Conservation (phyloP, 2,329 filamentous ascomycete species). For the Penicillium palitans region DNA sequence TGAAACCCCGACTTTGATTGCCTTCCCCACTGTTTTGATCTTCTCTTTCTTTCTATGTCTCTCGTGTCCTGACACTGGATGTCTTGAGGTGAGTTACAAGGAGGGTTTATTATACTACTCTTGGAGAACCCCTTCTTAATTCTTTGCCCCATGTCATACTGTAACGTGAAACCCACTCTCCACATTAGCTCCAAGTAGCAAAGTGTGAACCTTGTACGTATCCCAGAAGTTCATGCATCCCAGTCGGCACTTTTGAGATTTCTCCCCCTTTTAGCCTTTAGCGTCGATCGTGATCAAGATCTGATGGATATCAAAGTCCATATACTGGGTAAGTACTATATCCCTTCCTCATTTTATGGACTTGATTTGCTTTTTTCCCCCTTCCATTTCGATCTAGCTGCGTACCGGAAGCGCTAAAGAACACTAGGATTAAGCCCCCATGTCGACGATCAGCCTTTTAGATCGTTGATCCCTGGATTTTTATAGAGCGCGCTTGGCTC, state of each 20-base stretch:
- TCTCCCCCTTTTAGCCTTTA: constrained; percentile 8
- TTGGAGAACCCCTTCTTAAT: background rate
- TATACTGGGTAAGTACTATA: background rate
- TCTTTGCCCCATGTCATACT: background rate
- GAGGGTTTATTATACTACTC: background rate
- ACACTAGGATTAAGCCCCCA: constrained; percentile 14
- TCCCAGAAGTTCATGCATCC: constrained; percentile 19
- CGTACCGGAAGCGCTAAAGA: constrained; percentile 17
- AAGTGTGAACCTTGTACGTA: constrained; percentile 7
- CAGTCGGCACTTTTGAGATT: background rate
- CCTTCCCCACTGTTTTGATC: background rate
- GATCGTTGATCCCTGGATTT: constrained; percentile 18
- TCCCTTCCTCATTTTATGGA: constrained; percentile 13
- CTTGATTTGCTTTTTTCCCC: constrained; percentile 16
- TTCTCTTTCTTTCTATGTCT: background rate
- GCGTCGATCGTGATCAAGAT: constrained; percentile 6
- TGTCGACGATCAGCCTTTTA: constrained; percentile 23
- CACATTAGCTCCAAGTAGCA: background rate
- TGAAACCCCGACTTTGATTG: constrained; percentile 8
- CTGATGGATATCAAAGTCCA: background rate
- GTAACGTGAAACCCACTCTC: constrained; percentile 6
- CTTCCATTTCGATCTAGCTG: constrained; percentile 24
- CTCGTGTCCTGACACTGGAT: background rate
- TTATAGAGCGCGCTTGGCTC: constrained; percentile 14
- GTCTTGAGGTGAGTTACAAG: background rate